phyloP scores from a whole-genome alignment of 208 protist genomes.

The Angomonas ambiguus region DNA sequence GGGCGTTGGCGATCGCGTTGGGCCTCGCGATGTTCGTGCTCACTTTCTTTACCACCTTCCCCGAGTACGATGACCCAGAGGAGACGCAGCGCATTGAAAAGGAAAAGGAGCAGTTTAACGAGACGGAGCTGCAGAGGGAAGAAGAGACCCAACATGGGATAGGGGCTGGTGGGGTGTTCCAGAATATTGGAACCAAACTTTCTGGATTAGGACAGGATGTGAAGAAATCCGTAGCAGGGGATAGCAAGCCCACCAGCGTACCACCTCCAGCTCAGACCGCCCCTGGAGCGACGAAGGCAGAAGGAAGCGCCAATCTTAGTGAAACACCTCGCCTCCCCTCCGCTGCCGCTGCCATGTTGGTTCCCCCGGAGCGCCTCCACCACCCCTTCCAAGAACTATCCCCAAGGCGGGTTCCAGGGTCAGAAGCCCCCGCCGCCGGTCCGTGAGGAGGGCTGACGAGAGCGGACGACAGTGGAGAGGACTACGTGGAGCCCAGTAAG shows the following conservation, averaged over 20 bases:
- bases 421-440: slow-evolving; percentile 19
- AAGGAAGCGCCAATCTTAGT: background rate
- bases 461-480: slow-evolving; percentile 5
- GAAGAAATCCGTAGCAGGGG: background rate
- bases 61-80: slow-evolving; percentile 45
- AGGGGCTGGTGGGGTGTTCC: slow-evolving; percentile 6
- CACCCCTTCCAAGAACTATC: slow-evolving; percentile 3
- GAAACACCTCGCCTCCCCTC: background rate
- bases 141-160: slow-evolving; percentile 14
- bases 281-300: background rate
- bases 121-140: slow-evolving; percentile 28
- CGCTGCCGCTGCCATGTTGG: slow-evolving; percentile 10
- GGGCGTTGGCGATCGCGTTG: slow-evolving; percentile 30
- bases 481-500: background rate
- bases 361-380: background rate
- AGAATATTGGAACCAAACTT: slow-evolving; percentile 11
- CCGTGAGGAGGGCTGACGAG: slow-evolving; percentile 22
- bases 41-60: slow-evolving; percentile 41
- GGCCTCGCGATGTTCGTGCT: slow-evolving; percentile 63
- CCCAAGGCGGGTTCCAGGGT: background rate
- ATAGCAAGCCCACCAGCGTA: background rate
- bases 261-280: background rate
- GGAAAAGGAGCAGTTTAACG: slow-evolving; percentile 17
- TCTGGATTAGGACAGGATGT: background rate
- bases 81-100: slow-evolving; percentile 26